These are phyloP conservation scores for Rhizophagus sp. DNA, from an alignment of 192 early-diverging fungal genomes.

Conservation along the genomic window DNA sequence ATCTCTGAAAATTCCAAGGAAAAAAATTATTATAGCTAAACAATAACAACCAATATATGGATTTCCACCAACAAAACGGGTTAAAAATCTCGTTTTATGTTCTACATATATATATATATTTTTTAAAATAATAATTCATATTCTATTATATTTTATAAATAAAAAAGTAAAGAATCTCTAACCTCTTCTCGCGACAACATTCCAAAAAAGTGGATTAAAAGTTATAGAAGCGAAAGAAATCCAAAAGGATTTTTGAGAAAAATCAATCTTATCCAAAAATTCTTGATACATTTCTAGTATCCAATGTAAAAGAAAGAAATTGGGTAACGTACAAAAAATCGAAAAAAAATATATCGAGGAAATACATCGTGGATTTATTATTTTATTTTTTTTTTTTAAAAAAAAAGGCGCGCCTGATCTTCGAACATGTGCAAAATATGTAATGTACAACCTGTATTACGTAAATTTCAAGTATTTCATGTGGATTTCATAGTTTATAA, in stretches of 20 bases:
- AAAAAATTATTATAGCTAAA: slow-evolving; percentile 81
- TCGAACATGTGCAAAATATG: too few relatives aligned
- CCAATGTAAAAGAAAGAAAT: neutral
- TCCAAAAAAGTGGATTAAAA: slow-evolving; percentile 92
- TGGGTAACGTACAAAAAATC: neutral
- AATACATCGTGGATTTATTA: too few relatives aligned
- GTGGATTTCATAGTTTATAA: too few relatives aligned
- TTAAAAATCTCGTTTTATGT: slow-evolving; percentile 73
- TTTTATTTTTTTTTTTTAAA: too few relatives aligned
- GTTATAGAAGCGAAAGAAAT: slow-evolving; percentile 67
- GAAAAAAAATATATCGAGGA: neutral
- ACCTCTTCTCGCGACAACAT: slow-evolving; percentile 82
- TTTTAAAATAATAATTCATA: neutral
- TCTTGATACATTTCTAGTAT: neutral
- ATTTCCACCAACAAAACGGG: slow-evolving; percentile 68
- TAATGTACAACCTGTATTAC: too few relatives aligned
- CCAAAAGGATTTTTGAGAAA: slow-evolving; percentile 67
- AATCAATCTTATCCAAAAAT: slow-evolving; percentile 51
- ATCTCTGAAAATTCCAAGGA: slow-evolving; percentile 81
- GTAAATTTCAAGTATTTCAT: too few relatives aligned
- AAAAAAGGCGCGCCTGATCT: too few relatives aligned
- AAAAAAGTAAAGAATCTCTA: neutral
- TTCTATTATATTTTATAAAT: neutral
- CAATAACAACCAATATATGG: slow-evolving; percentile 73
- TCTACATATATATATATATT: slow-evolving; percentile 49